Conservation (phyloP, 2,329 filamentous ascomycete species). For the Nigrospora osmanthi region DNA sequence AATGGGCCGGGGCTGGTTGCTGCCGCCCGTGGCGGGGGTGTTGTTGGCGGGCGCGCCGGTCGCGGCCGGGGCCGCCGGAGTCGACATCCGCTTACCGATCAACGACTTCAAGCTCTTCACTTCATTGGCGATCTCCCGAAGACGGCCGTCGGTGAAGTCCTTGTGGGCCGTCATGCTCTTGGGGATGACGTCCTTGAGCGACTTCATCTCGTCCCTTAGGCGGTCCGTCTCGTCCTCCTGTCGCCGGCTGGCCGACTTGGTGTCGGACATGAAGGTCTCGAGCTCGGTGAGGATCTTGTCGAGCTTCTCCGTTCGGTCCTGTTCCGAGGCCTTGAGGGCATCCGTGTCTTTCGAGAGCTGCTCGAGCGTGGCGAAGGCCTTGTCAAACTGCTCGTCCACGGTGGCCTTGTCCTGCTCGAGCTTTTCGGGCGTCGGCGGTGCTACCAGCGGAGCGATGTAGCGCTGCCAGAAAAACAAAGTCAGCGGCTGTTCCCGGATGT, state of each 20-base stretch:
- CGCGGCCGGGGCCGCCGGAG: constrained; percentile 8
- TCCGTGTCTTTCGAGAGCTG: constrained; percentile 88
- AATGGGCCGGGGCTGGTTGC: constrained; percentile 9
- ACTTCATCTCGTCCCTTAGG: constrained; percentile 77
- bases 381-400: constrained; percentile 89
- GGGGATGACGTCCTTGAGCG: constrained; percentile 77
- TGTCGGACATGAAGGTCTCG: constrained; percentile 70
- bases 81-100: constrained; percentile 55
- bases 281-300: constrained; percentile 78
- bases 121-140: constrained; percentile 81
- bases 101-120: constrained; percentile 89
- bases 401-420: constrained; percentile 88
- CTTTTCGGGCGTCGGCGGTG: constrained; percentile 88
- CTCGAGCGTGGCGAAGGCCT: constrained; percentile 83
- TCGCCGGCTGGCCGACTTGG: constrained; percentile 73
- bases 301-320: constrained; percentile 73
- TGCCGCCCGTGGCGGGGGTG: constrained; percentile 7
- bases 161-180: constrained; percentile 84
- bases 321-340: constrained; percentile 77
- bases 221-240: constrained; percentile 83
- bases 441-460: constrained; percentile 84
- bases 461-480: constrained; percentile 43
- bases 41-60: constrained; percentile 17
- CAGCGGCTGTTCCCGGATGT: not conserved
- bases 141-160: constrained; percentile 68